phyloP scores from a whole-genome alignment of 331 rosid species.

The Telfairia occidentalis region DNA sequence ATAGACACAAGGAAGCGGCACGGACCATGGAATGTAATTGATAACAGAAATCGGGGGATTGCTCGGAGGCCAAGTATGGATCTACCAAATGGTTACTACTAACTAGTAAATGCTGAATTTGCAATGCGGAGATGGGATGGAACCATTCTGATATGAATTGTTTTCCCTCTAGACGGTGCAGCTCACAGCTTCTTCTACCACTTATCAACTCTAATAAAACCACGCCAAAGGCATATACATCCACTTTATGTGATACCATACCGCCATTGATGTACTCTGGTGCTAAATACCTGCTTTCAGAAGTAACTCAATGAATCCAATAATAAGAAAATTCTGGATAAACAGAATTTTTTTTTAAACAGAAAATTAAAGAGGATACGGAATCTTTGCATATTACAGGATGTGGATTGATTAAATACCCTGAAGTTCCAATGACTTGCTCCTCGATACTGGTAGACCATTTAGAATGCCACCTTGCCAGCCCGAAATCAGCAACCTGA shows the following conservation, averaged over 20 bases:
- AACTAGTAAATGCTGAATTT: constrained; percentile 39
- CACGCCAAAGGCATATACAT: constrained; percentile 83
- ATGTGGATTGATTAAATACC: constrained; percentile 29
- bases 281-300: constrained; percentile 60
- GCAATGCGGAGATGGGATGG: constrained; percentile 41
- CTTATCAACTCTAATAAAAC: constrained; percentile 66
- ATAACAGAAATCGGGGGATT: constrained; percentile 44
- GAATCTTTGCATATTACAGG: not conserved
- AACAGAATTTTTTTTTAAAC: not conserved
- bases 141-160: constrained; percentile 46
- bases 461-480: constrained; percentile 82
- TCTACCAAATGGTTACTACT: constrained; percentile 41
- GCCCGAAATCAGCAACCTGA: constrained; percentile 90
- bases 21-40: constrained; percentile 65
- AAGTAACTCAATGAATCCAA: constrained; percentile 17
- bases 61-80: constrained; percentile 38
- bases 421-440: constrained; percentile 58
- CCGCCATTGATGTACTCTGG: constrained; percentile 76
- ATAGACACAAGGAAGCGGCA: constrained; percentile 79
- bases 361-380: not conserved
- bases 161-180: constrained; percentile 40
- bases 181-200: constrained; percentile 52
- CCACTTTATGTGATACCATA: constrained; percentile 65
- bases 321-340: not conserved
- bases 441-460: constrained; percentile 52